Base-by-base conservation (phyloP, 1,139 yeast species). In the Pichia inconspicua region DNA sequence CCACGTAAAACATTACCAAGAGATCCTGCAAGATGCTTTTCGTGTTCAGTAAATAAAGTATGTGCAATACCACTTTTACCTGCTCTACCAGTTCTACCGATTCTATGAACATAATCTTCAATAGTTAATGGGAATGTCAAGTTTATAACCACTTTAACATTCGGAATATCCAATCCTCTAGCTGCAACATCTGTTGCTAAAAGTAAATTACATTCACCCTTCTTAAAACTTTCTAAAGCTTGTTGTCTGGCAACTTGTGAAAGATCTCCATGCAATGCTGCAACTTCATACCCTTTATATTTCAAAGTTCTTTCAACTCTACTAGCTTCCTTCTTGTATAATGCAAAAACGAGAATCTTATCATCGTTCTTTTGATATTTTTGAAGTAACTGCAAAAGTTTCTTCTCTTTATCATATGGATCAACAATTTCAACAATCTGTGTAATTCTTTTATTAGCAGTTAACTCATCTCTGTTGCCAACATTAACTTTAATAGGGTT, bases 111-210 rank as follows among this genome's bases (percentile, higher is more conserved):
- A 62, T 92, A 92, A 70, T 94, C 98, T 69, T 92, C 99, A 25
- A 88, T 95, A 0, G 98, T 92, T 60, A 94, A 77, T 45, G 99
- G 99, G 82, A 92, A 92, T 4, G 98, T 92, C 67, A 94, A 74
- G 67, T 92, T 92, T 65, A 92, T 89, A 44, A 92, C 99, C 31
- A 89, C 87, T 67, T 90, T 92, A 56, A 92, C 99, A 59, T 94
- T 88, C 45, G 99, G 98, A 59, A 92, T 92, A 68, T 92, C 99
- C 58, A 92, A 77, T 54, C 99, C 99, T 72, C 99, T 80, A 35
- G 98, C 98, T 42, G 99, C 99, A 48, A 92, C 99, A 72, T 94
- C 98, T 2, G 99, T 92, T 36, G 99, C 99, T 59, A 92, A 75
- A 64, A 92, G 70, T 48, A 92, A 71, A 60, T 78, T 83, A 52